phyloP scores from a whole-genome alignment of 2,329 filamentous ascomycete genomes.

The Corinectria fuckeliana region DNA sequence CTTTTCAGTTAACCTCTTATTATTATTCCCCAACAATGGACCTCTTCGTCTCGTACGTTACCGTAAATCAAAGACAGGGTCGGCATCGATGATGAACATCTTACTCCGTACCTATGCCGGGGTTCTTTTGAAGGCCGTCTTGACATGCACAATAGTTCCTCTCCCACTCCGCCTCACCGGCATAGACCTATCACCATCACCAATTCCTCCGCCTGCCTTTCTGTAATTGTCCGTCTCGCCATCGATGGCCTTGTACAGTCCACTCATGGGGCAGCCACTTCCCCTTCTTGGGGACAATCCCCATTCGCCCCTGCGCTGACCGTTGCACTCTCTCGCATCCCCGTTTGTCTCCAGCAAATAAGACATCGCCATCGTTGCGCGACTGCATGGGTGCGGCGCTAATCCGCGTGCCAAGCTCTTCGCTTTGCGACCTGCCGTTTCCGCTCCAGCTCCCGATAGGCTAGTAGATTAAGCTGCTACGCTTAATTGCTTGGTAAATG shows the following conservation, averaged over 20 bases:
- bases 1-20: neutral
- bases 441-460: conserved; percentile 24
- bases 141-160: conserved; percentile 30
- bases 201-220: conserved; percentile 6
- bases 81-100: neutral
- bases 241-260: neutral
- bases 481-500: neutral
- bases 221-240: conserved; percentile 11
- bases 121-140: conserved; percentile 3
- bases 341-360: conserved; percentile 23
- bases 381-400: conserved; percentile 19
- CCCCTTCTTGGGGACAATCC: conserved; percentile 1
- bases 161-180: conserved; percentile 17
- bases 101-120: too few relatives aligned
- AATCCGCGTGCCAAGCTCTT: conserved; percentile 28
- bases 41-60: neutral
- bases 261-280: neutral
- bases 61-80: neutral
- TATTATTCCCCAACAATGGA: neutral
- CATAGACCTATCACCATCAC: conserved; percentile 23
- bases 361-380: conserved; percentile 9
- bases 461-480: neutral
- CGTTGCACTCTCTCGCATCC: neutral
- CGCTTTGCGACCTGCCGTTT: conserved; percentile 34
- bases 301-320: conserved; percentile 1